These are phyloP conservation scores for Penicillium sp. DNA, from an alignment of 2,329 filamentous ascomycete genomes.

Conservation along the genomic window DNA sequence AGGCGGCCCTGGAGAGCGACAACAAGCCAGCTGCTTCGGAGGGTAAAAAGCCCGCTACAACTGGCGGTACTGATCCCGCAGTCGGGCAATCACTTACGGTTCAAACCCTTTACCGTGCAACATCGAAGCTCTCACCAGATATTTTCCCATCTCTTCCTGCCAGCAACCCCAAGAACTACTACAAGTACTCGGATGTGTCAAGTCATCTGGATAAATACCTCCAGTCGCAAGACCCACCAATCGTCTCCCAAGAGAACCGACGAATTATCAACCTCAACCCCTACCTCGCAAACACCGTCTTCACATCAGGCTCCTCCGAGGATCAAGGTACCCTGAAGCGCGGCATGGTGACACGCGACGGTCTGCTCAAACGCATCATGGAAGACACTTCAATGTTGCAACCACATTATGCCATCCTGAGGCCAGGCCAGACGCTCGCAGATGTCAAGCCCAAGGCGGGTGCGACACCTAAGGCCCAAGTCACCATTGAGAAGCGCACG, in stretches of 20 bases:
- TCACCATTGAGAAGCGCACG: conserved; percentile 62
- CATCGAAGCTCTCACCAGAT: conserved; percentile 56
- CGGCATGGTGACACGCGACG: conserved; percentile 59
- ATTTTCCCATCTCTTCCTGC: conserved; percentile 49
- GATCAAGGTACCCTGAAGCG: conserved; percentile 59
- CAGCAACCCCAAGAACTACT: conserved; percentile 54
- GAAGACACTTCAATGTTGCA: conserved; percentile 49
- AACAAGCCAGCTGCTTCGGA: conserved; percentile 32
- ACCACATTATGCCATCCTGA: conserved; percentile 58
- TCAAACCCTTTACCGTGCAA: conserved; percentile 56
- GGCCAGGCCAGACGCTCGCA: conserved; percentile 35
- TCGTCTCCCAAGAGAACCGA: conserved; percentile 58
- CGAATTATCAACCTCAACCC: conserved; percentile 62
- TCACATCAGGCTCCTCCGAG: conserved; percentile 52
- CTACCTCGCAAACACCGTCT: conserved; percentile 61
- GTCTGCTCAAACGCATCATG: conserved; percentile 59
- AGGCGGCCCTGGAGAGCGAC: conserved; percentile 48
- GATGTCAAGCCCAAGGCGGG: conserved; percentile 62
- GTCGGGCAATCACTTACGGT: conserved; percentile 46
- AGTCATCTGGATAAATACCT: conserved; percentile 58
- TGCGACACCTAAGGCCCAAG: conserved; percentile 57
- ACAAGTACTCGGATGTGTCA: conserved; percentile 60
- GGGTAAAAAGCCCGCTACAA: conserved; percentile 26
- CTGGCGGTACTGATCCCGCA: conserved; percentile 39
- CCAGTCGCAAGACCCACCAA: conserved; percentile 51